Evolutionary conservation across 1,284 basidiomycete genomes (phyloP).

Genomic region (Leccinum subrobustum): DNA sequence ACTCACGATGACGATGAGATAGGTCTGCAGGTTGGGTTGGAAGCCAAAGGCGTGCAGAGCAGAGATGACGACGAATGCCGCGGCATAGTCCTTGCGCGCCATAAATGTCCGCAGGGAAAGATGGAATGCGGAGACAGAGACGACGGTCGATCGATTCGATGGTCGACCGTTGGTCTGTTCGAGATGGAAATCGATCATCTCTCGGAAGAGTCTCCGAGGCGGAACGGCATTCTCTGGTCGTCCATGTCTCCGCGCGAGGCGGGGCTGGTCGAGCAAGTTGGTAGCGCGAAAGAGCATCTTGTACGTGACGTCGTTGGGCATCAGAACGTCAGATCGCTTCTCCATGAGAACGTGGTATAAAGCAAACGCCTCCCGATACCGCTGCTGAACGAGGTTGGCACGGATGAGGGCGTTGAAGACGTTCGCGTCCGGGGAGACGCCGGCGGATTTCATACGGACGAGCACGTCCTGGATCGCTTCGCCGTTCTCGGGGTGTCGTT

Average conservation of each 20-base stretch:
- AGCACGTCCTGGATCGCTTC: constrained; percentile 38
- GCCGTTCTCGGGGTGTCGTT: constrained; percentile 24
- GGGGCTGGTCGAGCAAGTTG: constrained; percentile 25
- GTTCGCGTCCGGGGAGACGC: constrained; percentile 37
- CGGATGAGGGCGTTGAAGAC: constrained; percentile 50
- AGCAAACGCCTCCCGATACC: constrained; percentile 39
- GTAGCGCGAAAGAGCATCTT: constrained; percentile 44
- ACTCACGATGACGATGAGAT: constrained; percentile 38
- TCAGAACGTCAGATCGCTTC: constrained; percentile 25
- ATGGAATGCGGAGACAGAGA: constrained; percentile 39
- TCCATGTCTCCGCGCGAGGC: constrained; percentile 22
- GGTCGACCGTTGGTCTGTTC: constrained; percentile 21
- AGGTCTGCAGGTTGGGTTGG: constrained; percentile 37
- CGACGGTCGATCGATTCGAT: constrained; percentile 25
- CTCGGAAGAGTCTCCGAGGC: constrained; percentile 46
- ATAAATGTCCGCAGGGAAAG: constrained; percentile 46
- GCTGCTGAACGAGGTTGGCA: constrained; percentile 34
- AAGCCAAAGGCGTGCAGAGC: constrained; percentile 34
- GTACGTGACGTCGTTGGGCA: constrained; percentile 47
- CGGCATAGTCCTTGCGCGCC: constrained; percentile 43
- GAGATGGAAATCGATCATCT: constrained; percentile 42
- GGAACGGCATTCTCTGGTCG: constrained; percentile 27
- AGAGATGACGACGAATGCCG: constrained; percentile 41
- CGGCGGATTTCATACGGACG: constrained; percentile 38
- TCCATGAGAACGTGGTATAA: constrained; percentile 42